Base-by-base conservation (phyloP, 176 grass and related monocot genomes). In the Ampelocalamus luodianensis region DNA sequence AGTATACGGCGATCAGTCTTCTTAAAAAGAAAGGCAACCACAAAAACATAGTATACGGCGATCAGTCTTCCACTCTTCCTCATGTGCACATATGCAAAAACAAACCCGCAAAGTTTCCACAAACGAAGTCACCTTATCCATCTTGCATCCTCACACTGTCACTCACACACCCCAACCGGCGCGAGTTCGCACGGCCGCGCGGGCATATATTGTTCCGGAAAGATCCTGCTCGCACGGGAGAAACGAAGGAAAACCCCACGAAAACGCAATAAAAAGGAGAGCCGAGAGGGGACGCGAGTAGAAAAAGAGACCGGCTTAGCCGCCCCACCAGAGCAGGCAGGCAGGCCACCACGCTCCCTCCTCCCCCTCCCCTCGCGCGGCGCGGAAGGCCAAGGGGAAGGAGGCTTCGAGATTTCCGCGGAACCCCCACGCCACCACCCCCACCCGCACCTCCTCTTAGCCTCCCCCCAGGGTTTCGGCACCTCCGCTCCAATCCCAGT, bases 381-480 rank as follows among this genome's bases (percentile, higher is more conserved):
- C 71, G 88, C 88, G 71, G 88, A 85, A 81, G 84, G 81, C 62
- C 23, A 78, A 46, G 64, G 45, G 37, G 83, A 50, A 74, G 79
- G 62, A 75, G 87, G 85, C 88, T 71, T 80, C 71, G 77, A 85
- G 88, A 85, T 81, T 91, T 84, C 63, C 72, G 43, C 89, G 81
- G 89, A 88, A 71, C 76, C 80, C 68, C 76, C 83, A 72, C 83
- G 62, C 83, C 71, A 80, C 48, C 71, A 5, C 74, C 58, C 56
- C 48, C 26, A 4, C 51, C 62, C 5, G 16, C 11, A 1, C 3
- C 42, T 10, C 65, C 66, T 23, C 72, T 16, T 66, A 53, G n/a
- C 73, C 62, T 20, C 23, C 40, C 8, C 48, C 20, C 46, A 58
- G 78, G 69, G 85, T 67, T 37, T 74, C 50, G 2, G 50, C 14